A percentile compares a stretch with the other conserved stretches of the same genome.
Conservation (phyloP, 2,329 filamentous ascomycete genomes). For the Cladosporium sp. region DNA sequence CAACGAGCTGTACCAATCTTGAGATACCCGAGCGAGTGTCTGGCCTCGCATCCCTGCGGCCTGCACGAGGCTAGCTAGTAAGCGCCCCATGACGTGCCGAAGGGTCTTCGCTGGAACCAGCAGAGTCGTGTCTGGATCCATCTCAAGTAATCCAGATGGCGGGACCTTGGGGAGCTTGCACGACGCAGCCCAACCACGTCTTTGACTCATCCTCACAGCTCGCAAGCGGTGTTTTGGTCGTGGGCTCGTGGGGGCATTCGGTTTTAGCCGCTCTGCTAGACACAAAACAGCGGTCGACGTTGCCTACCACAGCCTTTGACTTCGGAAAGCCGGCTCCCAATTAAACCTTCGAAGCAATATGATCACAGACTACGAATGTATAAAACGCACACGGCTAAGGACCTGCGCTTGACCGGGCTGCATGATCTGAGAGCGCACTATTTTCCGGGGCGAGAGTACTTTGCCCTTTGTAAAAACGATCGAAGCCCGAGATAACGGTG, state of each 20-base stretch:
- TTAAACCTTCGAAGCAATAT: background rate
- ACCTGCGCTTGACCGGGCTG: background rate
- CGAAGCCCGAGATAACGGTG: constrained; percentile 15
- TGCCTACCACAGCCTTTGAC: background rate
- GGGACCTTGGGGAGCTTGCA: constrained; percentile 15
- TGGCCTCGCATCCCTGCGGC: constrained; percentile 21
- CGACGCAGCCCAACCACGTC: constrained; percentile 13
- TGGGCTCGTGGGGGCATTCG: background rate
- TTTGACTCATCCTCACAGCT: constrained; percentile 20
- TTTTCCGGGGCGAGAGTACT: constrained; percentile 10
- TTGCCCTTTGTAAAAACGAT: background rate
- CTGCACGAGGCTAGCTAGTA: constrained; percentile 19
- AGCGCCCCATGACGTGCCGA: constrained; percentile 22
- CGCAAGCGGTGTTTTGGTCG: background rate
- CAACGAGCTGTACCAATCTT: constrained; percentile 3
- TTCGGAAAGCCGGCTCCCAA: constrained; percentile 7
- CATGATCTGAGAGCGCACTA: constrained; percentile 1
- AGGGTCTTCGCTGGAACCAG: constrained; percentile 21
- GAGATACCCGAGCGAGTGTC: constrained; percentile 15
- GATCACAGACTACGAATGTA: background rate
- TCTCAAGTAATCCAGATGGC: constrained; percentile 18
- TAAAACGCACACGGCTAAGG: constrained; percentile 9
- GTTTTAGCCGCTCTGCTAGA: constrained; percentile 1
- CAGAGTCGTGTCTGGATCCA: constrained; percentile 20
- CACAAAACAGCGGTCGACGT: constrained; percentile 11